Percentiles rank a stretch among this genome's conserved stretches.
These are phyloP conservation scores for Yarrowia alimentaria DNA, from an alignment of 805 yeast genomes.

Conservation along the genomic window DNA sequence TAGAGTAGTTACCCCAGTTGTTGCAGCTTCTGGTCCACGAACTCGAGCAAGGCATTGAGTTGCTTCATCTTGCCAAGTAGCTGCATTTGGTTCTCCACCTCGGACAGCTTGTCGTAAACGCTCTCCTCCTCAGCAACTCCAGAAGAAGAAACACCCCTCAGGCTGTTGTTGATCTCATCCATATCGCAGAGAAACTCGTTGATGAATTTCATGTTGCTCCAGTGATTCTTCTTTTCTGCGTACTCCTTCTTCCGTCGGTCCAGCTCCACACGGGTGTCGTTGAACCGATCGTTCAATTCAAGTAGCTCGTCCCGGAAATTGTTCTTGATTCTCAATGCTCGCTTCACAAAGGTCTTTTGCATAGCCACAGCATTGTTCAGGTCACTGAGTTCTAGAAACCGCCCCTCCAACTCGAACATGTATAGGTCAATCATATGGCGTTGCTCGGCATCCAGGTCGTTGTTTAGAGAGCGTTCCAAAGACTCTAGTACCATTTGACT, in stretches of 20 bases:
- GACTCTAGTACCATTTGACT: conserved; percentile 11
- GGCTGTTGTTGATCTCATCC: conserved; percentile 12
- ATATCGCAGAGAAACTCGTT: conserved; percentile 19
- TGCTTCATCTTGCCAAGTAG: not conserved
- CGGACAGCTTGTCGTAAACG: conserved; percentile 2
- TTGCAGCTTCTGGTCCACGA: not conserved
- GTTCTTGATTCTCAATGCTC: not conserved
- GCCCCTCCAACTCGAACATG: not conserved
- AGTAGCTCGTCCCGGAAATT: not conserved
- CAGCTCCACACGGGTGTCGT: conserved; percentile 1
- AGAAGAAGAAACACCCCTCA: not conserved
- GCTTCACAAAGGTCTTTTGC: not conserved
- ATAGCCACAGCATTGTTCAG: not conserved
- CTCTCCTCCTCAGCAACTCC: not conserved
- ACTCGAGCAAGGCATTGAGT: not conserved
- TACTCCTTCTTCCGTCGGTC: not conserved
- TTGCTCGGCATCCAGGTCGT: not conserved
- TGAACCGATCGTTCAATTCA: not conserved
- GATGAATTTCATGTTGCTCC: not conserved
- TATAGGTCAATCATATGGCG: not conserved
- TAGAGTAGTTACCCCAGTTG: too few species aligned
- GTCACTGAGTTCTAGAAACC: conserved; percentile 5
- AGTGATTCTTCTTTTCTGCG: not conserved
- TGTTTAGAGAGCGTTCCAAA: not conserved
- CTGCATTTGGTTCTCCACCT: conserved; percentile 14